phyloP scores from a whole-genome alignment of 805 yeast genomes.

The Schwanniomyces pseudopolymorphus region DNA sequence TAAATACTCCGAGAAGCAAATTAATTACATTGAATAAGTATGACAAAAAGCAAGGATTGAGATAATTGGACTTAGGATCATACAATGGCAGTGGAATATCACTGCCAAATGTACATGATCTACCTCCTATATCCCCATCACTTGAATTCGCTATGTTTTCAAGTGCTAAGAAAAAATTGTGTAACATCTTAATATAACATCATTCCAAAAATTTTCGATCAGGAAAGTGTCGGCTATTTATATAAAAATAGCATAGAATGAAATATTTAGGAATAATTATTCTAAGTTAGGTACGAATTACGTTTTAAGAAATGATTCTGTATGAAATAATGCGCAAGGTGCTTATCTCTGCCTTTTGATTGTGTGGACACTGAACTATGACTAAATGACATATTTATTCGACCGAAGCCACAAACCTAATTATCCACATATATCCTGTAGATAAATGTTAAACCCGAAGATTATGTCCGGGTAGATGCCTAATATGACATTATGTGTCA shows the following conservation, averaged over 20 bases:
- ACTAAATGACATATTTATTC: background rate
- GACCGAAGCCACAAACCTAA: background rate
- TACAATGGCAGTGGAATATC: constrained; percentile 16
- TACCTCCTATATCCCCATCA: background rate
- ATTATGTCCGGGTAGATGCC: background rate
- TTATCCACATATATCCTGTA: background rate
- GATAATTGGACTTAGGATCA: constrained; percentile 19
- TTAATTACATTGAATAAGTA: constrained; percentile 7
- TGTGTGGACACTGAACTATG: background rate
- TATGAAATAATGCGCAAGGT: background rate
- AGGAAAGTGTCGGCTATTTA: background rate
- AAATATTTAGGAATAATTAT: background rate
- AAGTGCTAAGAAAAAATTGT: background rate
- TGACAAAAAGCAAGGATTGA: constrained; percentile 30
- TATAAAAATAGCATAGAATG: background rate
- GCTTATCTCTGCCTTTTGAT: background rate
- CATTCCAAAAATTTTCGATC: no score
- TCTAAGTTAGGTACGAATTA: background rate
- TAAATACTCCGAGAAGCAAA: constrained; percentile 9
- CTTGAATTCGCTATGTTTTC: constrained; percentile 1
- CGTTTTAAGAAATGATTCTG: background rate
- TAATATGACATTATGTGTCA: background rate
- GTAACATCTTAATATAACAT: background rate
- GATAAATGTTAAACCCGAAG: background rate
- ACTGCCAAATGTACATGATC: constrained; percentile 7